These are phyloP conservation scores for Tephrocybe rancida DNA, from an alignment of 768 basidiomycete species.

Conservation along the genomic window DNA sequence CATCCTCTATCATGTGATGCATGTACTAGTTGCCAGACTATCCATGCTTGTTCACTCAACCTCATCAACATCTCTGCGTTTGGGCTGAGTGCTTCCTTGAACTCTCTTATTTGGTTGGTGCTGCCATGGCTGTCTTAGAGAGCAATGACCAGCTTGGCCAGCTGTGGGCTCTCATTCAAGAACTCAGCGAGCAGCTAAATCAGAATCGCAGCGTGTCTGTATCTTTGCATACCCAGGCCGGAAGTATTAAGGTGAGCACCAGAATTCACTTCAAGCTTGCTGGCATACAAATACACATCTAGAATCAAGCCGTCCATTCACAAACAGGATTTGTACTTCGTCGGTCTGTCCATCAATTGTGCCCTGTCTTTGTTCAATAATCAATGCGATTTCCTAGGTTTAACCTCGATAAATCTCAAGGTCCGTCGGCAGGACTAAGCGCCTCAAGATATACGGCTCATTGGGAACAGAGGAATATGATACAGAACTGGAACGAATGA, in stretches of 20 bases:
- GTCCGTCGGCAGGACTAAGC: slow-evolving; percentile 35
- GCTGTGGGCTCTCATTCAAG: slow-evolving; percentile 69
- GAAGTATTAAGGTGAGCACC: slow-evolving; percentile 74
- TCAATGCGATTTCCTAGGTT: slow-evolving; percentile 47
- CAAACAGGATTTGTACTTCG: slow-evolving; percentile 92
- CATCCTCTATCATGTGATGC: no score
- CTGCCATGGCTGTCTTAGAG: slow-evolving; percentile 59
- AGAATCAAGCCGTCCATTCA: slow-evolving; percentile 88
- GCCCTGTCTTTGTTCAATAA: neutral
- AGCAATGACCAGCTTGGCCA: slow-evolving; percentile 58
- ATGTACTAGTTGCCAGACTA: no score
- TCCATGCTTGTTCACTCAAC: no score
- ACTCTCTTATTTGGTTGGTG: no score
- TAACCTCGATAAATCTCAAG: slow-evolving; percentile 87
- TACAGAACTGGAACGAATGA: slow-evolving; percentile 88
- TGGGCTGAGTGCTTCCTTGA: no score
- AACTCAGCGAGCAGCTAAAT: slow-evolving; percentile 82
- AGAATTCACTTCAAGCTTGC: neutral
- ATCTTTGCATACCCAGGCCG: slow-evolving; percentile 70
- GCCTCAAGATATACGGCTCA: slow-evolving; percentile 12
- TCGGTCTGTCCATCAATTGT: slow-evolving; percentile 45
- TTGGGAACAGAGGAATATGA: slow-evolving; percentile 78
- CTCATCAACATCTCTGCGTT: no score
- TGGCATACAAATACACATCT: slow-evolving; percentile 8
- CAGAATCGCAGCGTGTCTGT: slow-evolving; percentile 77